Percentiles rank a stretch among this genome's conserved stretches.
These are phyloP conservation scores for Candolleomyces eurysporus DNA, from an alignment of 768 basidiomycete species.

Conservation along the genomic window DNA sequence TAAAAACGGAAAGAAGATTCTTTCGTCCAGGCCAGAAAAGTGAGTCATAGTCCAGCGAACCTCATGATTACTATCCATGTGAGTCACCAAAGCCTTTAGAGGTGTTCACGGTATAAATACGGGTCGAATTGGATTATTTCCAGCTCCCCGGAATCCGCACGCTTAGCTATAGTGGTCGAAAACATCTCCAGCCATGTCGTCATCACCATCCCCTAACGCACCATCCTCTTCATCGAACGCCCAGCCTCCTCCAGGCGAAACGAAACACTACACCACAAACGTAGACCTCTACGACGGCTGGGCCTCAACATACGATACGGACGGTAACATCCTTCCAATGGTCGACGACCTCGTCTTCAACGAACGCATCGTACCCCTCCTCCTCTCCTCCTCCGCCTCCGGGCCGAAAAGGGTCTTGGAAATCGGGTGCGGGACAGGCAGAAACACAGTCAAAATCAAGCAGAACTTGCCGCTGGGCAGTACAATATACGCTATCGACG, in stretches of 20 bases:
- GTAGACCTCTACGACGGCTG: conserved; percentile 5
- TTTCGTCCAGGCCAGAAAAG: too few relatives aligned
- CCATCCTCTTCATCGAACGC: too few relatives aligned
- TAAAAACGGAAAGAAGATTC: too few relatives aligned
- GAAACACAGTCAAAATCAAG: conserved; percentile 5
- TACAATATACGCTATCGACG: conserved; percentile 8
- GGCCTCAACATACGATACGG: conserved; percentile 8
- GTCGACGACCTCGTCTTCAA: conserved; percentile 5
- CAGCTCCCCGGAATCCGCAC: too few relatives aligned
- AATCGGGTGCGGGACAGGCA: conserved; percentile 8
- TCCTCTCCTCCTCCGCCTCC: background rate
- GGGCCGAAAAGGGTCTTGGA: background rate
- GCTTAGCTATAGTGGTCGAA: background rate
- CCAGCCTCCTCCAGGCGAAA: background rate
- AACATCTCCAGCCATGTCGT: background rate
- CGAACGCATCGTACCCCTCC: conserved; percentile 3
- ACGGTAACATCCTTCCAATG: conserved; percentile 7
- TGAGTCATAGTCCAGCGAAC: too few relatives aligned
- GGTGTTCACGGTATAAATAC: too few relatives aligned
- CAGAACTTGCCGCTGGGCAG: background rate
- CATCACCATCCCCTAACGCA: background rate
- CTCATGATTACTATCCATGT: too few relatives aligned
- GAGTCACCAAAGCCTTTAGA: too few relatives aligned
- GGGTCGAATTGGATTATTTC: too few relatives aligned
- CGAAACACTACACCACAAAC: background rate